These are phyloP conservation scores for Tricholoma terreum DNA, from an alignment of 768 basidiomycete species.

Conservation along the genomic window DNA sequence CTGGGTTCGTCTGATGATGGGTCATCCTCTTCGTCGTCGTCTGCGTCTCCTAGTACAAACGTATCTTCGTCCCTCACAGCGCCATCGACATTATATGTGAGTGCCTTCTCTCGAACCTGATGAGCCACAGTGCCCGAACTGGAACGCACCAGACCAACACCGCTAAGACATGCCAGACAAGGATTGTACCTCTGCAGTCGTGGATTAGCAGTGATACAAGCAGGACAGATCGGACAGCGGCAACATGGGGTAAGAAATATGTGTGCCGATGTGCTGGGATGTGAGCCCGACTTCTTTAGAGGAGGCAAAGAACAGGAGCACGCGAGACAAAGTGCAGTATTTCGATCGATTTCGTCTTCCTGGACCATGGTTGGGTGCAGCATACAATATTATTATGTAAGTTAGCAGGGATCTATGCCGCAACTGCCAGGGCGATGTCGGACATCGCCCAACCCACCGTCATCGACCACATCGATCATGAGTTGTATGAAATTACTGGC, in stretches of 20 bases:
- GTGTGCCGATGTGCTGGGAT: slow-evolving; percentile 5
- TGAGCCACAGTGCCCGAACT: slow-evolving; percentile 8
- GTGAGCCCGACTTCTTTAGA: slow-evolving; percentile 13
- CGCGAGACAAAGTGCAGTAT: slow-evolving; percentile 50
- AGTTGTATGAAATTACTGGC: too few relatives aligned
- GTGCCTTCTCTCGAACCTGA: not conserved
- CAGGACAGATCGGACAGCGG: slow-evolving; percentile 57
- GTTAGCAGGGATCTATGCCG: too few relatives aligned
- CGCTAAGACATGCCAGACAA: slow-evolving; percentile 65
- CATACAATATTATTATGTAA: too few relatives aligned
- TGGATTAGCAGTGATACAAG: slow-evolving; percentile 57
- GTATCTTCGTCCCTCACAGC: slow-evolving; percentile 56
- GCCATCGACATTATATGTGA: slow-evolving; percentile 45
- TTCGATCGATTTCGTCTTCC: slow-evolving; percentile 13
- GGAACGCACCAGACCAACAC: slow-evolving; percentile 39
- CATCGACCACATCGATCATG: too few relatives aligned
- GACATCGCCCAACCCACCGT: too few relatives aligned
- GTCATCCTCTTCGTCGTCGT: slow-evolving; percentile 42
- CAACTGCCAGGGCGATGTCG: too few relatives aligned
- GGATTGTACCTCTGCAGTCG: slow-evolving; percentile 68
- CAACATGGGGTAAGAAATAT: slow-evolving; percentile 64
- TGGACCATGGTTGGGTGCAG: not conserved
- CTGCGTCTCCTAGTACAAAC: slow-evolving; percentile 66
- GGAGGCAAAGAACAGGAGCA: slow-evolving; percentile 60
- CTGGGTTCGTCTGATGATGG: not conserved